A percentile compares a stretch with the other conserved stretches of the same genome.
Evolutionary conservation across 2,329 filamentous ascomycete species (phyloP).

Genomic region (Fusarium coffeatum): DNA sequence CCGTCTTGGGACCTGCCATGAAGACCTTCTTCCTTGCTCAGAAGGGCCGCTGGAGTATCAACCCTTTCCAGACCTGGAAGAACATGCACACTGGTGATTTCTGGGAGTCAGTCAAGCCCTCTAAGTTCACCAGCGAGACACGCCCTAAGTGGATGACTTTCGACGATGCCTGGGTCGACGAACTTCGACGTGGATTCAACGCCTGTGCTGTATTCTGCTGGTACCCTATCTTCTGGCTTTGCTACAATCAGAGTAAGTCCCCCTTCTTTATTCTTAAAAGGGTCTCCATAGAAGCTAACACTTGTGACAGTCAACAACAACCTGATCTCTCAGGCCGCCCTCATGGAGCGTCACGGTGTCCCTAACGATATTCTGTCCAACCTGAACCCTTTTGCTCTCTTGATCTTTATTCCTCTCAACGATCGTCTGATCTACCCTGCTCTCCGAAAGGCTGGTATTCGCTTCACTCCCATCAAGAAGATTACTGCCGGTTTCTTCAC

Average conservation of each 20-base stretch:
- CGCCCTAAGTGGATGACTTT: constrained; percentile 80
- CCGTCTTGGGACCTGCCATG: constrained; percentile 73
- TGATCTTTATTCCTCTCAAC: constrained; percentile 79
- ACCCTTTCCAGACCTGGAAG: constrained; percentile 69
- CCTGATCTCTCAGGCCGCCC: constrained; percentile 70
- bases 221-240: constrained; percentile 71
- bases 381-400: constrained; percentile 77
- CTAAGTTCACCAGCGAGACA: constrained; percentile 63
- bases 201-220: constrained; percentile 77
- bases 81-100: constrained; percentile 68
- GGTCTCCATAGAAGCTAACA: constrained; percentile 21
- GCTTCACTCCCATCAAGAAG: constrained; percentile 80
- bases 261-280: too few species aligned
- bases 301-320: constrained; percentile 64
- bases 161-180: constrained; percentile 83
- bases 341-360: constrained; percentile 74
- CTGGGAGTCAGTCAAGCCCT: constrained; percentile 78
- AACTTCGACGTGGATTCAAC: constrained; percentile 74
- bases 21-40: constrained; percentile 71
- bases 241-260: constrained; percentile 57
- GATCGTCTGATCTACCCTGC: constrained; percentile 76
- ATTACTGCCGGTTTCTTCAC: constrained; percentile 77
- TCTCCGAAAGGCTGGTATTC: constrained; percentile 71
- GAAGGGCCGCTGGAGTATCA: constrained; percentile 76
- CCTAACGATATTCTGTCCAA: constrained; percentile 83